These are phyloP conservation scores for Fragaria vesca DNA, from an alignment of 306 rosid genomes.

Conservation along the genomic window DNA sequence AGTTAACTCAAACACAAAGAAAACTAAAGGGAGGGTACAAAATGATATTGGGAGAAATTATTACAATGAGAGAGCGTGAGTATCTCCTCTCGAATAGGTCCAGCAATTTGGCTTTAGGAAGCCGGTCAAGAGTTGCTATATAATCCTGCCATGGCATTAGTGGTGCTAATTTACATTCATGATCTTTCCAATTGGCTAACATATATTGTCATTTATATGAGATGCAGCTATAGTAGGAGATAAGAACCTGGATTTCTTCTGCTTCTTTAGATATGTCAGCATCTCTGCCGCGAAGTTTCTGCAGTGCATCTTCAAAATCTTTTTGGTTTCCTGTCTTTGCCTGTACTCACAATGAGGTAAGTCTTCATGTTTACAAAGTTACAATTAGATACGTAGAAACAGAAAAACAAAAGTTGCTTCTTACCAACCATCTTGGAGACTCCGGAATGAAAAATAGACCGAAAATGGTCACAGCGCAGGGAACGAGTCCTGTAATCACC, in stretches of 20 bases:
- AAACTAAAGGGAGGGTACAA: background rate
- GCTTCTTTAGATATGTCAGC: slow-evolving; percentile 70
- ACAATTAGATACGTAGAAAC: background rate
- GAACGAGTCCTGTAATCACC: slow-evolving; percentile 62
- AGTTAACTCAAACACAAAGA: slow-evolving; percentile 6
- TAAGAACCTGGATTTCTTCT: slow-evolving; percentile 75
- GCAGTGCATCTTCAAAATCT: slow-evolving; percentile 63
- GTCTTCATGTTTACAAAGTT: background rate
- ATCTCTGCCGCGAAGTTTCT: slow-evolving; percentile 70
- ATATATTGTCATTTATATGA: background rate
- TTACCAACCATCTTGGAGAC: slow-evolving; percentile 98
- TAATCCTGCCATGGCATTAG: slow-evolving; percentile 60
- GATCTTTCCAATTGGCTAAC: slow-evolving; percentile 8
- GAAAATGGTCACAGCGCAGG: slow-evolving; percentile 59
- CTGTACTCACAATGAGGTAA: slow-evolving; percentile 38
- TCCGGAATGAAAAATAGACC: slow-evolving; percentile 90
- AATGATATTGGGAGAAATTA: slow-evolving; percentile 14
- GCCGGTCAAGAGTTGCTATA: slow-evolving; percentile 60
- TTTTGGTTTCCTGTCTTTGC: slow-evolving; percentile 56
- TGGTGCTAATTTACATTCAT: slow-evolving; percentile 1
- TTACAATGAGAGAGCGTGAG: slow-evolving; percentile 66
- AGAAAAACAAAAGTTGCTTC: slow-evolving; percentile 11
- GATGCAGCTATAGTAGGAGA: slow-evolving; percentile 3
- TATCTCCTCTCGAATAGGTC: slow-evolving; percentile 84
- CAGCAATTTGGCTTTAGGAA: slow-evolving; percentile 64